These are phyloP conservation scores for Leishmania braziliensis DNA, from an alignment of 208 protist species.

Conservation along the genomic window DNA sequence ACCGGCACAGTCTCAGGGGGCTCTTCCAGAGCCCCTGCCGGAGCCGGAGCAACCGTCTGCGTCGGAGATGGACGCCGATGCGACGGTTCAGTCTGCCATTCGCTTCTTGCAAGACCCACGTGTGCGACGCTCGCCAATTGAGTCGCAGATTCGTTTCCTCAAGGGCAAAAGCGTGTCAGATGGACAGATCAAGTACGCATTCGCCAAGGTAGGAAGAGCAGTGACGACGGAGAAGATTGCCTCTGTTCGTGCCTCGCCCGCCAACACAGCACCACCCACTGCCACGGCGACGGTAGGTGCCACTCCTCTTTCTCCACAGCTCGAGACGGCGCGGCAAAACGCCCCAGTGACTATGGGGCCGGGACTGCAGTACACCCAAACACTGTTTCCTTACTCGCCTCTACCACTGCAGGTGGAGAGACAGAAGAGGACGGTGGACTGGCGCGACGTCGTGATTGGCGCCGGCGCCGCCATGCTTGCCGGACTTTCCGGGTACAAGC, in stretches of 20 bases:
- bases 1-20: slow-evolving; percentile 1
- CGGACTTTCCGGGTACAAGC: slow-evolving; percentile 55
- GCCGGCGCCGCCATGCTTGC: slow-evolving; percentile 56
- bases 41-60: slow-evolving; percentile 20
- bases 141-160: slow-evolving; percentile 77
- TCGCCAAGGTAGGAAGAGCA: slow-evolving; percentile 51
- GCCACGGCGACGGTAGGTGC: background rate
- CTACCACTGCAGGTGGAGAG: slow-evolving; percentile 28
- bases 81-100: slow-evolving; percentile 45
- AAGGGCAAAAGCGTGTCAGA: slow-evolving; percentile 69
- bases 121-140: slow-evolving; percentile 48
- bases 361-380: slow-evolving; percentile 32
- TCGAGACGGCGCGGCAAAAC: slow-evolving; percentile 10
- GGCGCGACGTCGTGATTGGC: slow-evolving; percentile 83
- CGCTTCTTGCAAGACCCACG: slow-evolving; percentile 73
- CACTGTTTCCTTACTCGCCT: slow-evolving; percentile 49
- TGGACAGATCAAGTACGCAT: slow-evolving; percentile 70
- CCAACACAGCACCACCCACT: background rate
- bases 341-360: slow-evolving; percentile 3
- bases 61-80: slow-evolving; percentile 29
- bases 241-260: slow-evolving; percentile 16
- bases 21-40: slow-evolving; percentile 17
- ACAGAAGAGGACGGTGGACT: slow-evolving; percentile 42
- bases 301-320: slow-evolving; percentile 4
- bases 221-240: slow-evolving; percentile 56